Evolutionary conservation across 768 basidiomycete species (phyloP), one percentile per base, ranked within the genome.

Genomic region (Mycena rebaudengoi): DNA sequence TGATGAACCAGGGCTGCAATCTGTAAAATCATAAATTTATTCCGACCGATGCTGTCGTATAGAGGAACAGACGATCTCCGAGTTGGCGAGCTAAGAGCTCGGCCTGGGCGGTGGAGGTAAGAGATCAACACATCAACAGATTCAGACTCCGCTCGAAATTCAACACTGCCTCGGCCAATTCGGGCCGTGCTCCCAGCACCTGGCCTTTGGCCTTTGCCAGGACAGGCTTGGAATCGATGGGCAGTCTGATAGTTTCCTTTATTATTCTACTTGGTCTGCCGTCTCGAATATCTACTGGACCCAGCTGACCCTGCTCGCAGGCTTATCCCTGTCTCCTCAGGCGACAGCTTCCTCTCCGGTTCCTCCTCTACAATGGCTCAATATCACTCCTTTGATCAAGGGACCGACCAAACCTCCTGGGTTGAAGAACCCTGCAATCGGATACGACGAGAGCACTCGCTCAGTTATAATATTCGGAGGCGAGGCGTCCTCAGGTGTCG

Each of bases 281-380:
- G 12, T 20, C 14, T 8, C 60, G 49, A n/a, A n/a, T 46, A 69
- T 70, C 65, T 72, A 62, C 64, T 70, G 55, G 67, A 73, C 66
- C 65, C 71, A 64, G 58, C 76, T 62, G 64, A 75, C 68, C 65
- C 68, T 68, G 52, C 59, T 37, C 29, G 43, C 16, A 51, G 55
- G 45, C 65, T 70, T 68, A 65, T 73, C 66, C 60, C 68, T 60
- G 40, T 65, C 69, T 65, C 57, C 54, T 29, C 70, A 53, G 69
- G 64, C 70, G 60, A 79, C 85, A 69, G 75, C 79, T 53, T 83
- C 87, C 54, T 84, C 88, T 35, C 79, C 87, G 5, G 77, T 89
- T 7, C 89, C 89, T 25, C 88, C 88, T 39, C 79, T 91, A 5
- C 88, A 91, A 75, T 91, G 88, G 92, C 85, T 94, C 73, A 91